Base-by-base conservation (phyloP, 192 early-diverging fungal species). In the Dimargaris verticillata region DNA sequence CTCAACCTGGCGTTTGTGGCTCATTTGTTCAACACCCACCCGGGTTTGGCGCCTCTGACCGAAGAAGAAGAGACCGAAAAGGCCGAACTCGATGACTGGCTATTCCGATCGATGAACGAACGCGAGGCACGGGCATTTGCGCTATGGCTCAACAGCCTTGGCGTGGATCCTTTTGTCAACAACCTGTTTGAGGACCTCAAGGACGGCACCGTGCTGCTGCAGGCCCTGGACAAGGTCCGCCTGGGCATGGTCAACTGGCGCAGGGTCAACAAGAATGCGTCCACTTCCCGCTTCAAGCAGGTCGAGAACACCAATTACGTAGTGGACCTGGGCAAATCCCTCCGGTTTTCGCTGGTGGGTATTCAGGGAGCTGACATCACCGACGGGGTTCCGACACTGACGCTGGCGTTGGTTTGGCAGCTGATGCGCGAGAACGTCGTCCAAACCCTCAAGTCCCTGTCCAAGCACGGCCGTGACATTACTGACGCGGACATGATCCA, bases 1-100 rank as follows among this genome's bases (percentile, higher is more conserved):
- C 84, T 99, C 55, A 99, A 99, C 75, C 83, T 99, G 74, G 95
- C 95, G n/a, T 97, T 97, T 71, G 92, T 96, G 50, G 95, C 95
- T 42, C 82, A 95, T 67, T 72, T 99, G 62, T 99, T 99, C 80
- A 99, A 99, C 80, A 95, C 83, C 44, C 86, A 93, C 71, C 95
- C 95, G 54, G 89, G 94, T 59, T 74, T 99, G 38, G 92, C 81
- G 61, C 88, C 91, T 63, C 80, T 99, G 60, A 79, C 83, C 47
- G 90, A 96, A 66, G n/a, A n/a, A n/a, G n/a, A n/a, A n/a, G 83
- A 83, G 57, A 73, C 71, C 61, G 95, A 99, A 62, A 84, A 83
- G 62, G 92, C 92, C 49, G 86, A 92, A 65, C 77, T 99, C 55
- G 94, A 97, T 55, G 73, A 75, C n/a, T 69, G 63, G 41, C 65